phyloP scores from a whole-genome alignment of 257 asterid genomes.

The Fraxinus excelsior region DNA sequence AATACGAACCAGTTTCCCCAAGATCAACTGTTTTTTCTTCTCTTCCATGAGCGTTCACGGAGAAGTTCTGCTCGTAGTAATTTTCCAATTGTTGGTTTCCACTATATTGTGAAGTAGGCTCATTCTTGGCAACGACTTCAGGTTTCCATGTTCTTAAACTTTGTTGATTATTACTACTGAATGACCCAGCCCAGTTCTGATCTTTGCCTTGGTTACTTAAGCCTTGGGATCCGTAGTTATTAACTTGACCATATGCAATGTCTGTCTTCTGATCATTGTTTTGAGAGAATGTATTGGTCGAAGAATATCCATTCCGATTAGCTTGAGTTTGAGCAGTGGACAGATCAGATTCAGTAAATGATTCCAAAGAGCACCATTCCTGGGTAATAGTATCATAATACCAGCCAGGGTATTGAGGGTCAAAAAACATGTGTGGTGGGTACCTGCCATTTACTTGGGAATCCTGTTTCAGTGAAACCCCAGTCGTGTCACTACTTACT shows the following conservation, averaged over 20 bases:
- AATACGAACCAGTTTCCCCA: constrained; percentile 40
- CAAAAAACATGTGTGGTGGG: constrained; percentile 86
- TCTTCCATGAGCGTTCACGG: constrained; percentile 38
- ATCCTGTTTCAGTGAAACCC: constrained; percentile 52
- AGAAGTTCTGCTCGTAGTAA: constrained; percentile 35
- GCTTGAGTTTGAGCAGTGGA: constrained; percentile 48
- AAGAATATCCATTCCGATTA: constrained; percentile 42
- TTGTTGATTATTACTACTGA: constrained; percentile 41
- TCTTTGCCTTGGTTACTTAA: constrained; percentile 44
- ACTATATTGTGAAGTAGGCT: constrained; percentile 39
- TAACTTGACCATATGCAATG: constrained; percentile 31
- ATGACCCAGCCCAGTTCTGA: constrained; percentile 51
- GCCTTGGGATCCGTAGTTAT: constrained; percentile 36
- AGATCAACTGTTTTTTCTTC: constrained; percentile 41
- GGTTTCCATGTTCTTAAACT: constrained; percentile 49
- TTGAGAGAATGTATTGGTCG: constrained; percentile 37
- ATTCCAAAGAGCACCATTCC: constrained; percentile 71
- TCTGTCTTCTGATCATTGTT: constrained; percentile 28
- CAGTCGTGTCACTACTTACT: constrained; percentile 34
- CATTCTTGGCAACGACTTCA: constrained; percentile 33
- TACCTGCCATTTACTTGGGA: constrained; percentile 54
- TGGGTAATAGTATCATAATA: constrained; percentile 70
- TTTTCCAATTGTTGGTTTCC: constrained; percentile 47
- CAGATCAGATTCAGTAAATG: constrained; percentile 46
- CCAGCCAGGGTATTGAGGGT: constrained; percentile 94